phyloP scores from a whole-genome alignment of 495 filamentous ascomycete genomes.

The Neurospora discreta region DNA sequence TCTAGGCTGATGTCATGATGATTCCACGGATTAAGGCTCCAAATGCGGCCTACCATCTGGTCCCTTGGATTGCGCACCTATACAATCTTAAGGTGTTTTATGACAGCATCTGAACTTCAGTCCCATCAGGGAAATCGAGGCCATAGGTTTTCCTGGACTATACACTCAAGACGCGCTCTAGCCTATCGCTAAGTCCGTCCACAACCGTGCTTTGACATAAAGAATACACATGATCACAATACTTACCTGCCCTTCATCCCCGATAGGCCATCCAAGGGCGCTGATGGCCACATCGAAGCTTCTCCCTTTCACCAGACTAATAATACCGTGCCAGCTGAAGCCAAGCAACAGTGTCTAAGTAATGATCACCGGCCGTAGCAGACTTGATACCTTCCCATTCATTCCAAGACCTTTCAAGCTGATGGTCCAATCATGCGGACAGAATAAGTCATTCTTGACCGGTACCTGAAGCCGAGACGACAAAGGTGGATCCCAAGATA shows the following conservation, averaged over 20 bases:
- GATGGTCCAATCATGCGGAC: not conserved
- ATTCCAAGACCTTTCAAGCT: not conserved
- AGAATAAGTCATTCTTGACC: not conserved
- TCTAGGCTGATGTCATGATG: not conserved
- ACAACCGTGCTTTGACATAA: not conserved
- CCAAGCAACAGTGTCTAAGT: not conserved
- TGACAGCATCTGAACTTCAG: not conserved
- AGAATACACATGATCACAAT: not conserved
- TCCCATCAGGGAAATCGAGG: not conserved
- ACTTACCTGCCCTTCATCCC: not conserved
- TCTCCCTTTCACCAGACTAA: not conserved
- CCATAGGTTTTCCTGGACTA: not conserved
- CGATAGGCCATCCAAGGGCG: not conserved
- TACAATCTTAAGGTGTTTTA: not conserved
- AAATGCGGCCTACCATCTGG: not conserved
- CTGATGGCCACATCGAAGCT: not conserved
- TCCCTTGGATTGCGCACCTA: not conserved
- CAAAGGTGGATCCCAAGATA: not conserved
- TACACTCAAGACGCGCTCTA: not conserved
- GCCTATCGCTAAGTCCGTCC: too few relatives aligned
- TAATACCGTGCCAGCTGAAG: not conserved
- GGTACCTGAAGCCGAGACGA: not conserved
- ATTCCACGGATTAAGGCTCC: not conserved
- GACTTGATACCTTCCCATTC: not conserved
- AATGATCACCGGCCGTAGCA: not conserved